Evolutionary conservation across 768 basidiomycete genomes (phyloP), one percentile per base, ranked within the genome.

Genomic region (Lentinula edodes): DNA sequence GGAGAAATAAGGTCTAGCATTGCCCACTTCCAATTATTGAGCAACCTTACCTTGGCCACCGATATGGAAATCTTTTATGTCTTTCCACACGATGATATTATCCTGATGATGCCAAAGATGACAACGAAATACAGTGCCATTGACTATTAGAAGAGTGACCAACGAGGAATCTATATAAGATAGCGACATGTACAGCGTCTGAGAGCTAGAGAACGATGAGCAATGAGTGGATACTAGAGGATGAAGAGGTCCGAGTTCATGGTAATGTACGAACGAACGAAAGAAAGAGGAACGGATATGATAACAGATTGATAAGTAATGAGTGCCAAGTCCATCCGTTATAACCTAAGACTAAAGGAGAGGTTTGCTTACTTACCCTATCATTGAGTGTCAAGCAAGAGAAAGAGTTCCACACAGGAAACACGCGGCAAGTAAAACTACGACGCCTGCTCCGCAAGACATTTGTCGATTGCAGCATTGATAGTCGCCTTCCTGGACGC

Each of bases 401-500:
- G 28, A 28, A 28, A 2, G 28, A 28, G 28, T 28, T 28, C 28
- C 28, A 28, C 3, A 28, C 28, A 28, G 28, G 18, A 2, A 1
- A n/a, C 18, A 48, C 42, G 3, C 16, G 12, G 6, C 42, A n/a
- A 43, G 42, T 15, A 9, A 23, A 28, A 23, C 20, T 23, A 60
- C 32, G 46, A 50, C 15, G 58, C 58, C 46, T 60, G 58, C 39
- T 60, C 59, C 10, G 59, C 59, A 61, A 93, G 76, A 46, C 84
- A 78, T 58, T 86, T 78, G 69, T 93, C 91, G 64, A 95, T 93
- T 13, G 86, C 82, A 52, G 84, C 80, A 65, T 94, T 95, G 73
- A 95, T 91, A 32, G 80, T 78, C 32, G 78, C 76, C 73, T 94
- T 92, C 61, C 88, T 83, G 23, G 84, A 65, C 12, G 84, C 83